Base-by-base conservation (phyloP, 192 early-diverging fungal species). In the Dispira simplex region DNA sequence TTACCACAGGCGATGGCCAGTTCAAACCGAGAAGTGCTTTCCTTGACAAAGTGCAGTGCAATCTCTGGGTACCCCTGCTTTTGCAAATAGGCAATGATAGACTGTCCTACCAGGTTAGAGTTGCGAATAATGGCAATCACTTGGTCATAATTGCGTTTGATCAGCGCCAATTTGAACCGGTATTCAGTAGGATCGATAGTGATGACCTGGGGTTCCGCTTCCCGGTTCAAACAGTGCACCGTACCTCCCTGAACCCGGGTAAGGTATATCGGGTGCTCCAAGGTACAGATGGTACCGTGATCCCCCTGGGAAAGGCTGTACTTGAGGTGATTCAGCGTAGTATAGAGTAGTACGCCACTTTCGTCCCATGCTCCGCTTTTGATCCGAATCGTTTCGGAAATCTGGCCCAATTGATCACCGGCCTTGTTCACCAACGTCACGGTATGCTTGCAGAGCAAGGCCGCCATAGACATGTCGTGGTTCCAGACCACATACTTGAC, bases 51-150 rank as follows among this genome's bases (percentile, higher is more conserved):
- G 72, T 97, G 93, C 47, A 99, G 79, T 8, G 97, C 97, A 75
- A 98, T 89, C 80, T 99, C 97, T 0, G 97, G 92, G 71, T 97
- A 97, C 0, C 97, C 97, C 74, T 99, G 97, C 84, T 97, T 97
- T 71, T 99, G 94, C 64, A 99, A 73, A 72, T 99, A 99, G 0
- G 94, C 92, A 75, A 99, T 99, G 73, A 99, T 99, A 21, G 91
- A 90, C 70, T 99, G 97, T 8, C 97, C 97, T 10, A 97, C 91
- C 49, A 99, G 75, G 74, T 97, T 97, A 9, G 90, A 92, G 63
- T 83, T 94, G 54, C 90, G 88, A 70, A 99, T 97, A 64, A 99
- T 93, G 67, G 90, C 83, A 55, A 99, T 78, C 0, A 99, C 97
- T 69, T 97, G 90, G 63, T 94, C 91, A 72, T 97, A 97, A 73